A percentile compares a stretch with the other conserved stretches of the same genome.
Conservation (phyloP, 2,329 filamentous ascomycete genomes). For the Penicillium vulpinum region DNA sequence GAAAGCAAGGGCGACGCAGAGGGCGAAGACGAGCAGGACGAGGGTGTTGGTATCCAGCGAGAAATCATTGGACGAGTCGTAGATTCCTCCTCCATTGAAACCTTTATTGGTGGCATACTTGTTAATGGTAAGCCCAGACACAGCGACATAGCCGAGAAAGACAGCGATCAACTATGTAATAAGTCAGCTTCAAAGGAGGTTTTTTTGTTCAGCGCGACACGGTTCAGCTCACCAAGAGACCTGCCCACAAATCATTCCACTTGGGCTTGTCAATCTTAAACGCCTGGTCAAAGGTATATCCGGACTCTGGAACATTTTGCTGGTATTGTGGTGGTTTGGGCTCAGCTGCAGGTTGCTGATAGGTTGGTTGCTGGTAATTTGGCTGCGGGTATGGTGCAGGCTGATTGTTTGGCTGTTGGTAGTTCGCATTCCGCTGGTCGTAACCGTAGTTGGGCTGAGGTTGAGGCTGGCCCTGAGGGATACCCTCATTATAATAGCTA, state of each 20-base stretch:
- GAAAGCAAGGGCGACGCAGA: conserved; percentile 71
- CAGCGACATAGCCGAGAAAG: conserved; percentile 70
- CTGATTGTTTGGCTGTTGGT: conserved; percentile 12
- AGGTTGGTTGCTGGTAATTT: conserved; percentile 1
- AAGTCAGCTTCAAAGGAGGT: neutral
- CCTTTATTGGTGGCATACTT: conserved; percentile 67
- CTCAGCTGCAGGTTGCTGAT: conserved; percentile 19
- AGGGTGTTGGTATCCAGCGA: conserved; percentile 80
- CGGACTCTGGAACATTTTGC: conserved; percentile 31
- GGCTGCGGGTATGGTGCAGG: conserved; percentile 3
- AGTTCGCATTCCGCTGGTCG: conserved; percentile 16
- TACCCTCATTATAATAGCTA: conserved; percentile 36
- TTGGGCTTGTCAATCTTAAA: conserved; percentile 84
- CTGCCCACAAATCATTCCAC: conserved; percentile 89
- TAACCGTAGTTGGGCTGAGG: conserved; percentile 13
- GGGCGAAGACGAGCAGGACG: conserved; percentile 77
- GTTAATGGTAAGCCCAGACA: conserved; percentile 73
- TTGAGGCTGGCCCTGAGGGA: conserved; percentile 19
- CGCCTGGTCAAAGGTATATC: conserved; percentile 67
- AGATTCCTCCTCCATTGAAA: conserved; percentile 71
- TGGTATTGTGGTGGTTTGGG: conserved; percentile 24
- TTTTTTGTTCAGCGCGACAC: neutral
- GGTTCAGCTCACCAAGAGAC: conserved; percentile 61
- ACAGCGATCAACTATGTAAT: conserved; percentile 63
- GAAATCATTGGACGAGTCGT: conserved; percentile 65